These are phyloP conservation scores for Amniculicola lignicola DNA, from an alignment of 495 filamentous ascomycete genomes.

Conservation along the genomic window DNA sequence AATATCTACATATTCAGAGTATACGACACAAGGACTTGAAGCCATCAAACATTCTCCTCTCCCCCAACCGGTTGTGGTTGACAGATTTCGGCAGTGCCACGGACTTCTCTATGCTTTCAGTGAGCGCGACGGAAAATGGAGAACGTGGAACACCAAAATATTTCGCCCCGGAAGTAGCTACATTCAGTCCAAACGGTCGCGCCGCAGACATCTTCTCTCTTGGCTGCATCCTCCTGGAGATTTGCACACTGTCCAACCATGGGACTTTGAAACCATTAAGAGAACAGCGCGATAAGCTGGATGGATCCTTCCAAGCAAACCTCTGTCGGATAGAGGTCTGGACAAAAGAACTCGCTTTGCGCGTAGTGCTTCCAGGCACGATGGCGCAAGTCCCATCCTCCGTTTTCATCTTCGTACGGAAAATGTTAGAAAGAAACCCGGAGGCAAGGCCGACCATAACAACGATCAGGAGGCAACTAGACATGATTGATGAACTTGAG, in stretches of 20 bases:
- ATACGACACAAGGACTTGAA: conserved; percentile 33
- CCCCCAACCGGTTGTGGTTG: conserved; percentile 15
- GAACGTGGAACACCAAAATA: conserved; percentile 32
- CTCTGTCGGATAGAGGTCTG: neutral
- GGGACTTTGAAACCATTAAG: conserved; percentile 2
- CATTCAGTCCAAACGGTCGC: conserved; percentile 17
- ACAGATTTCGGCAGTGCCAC: conserved; percentile 31
- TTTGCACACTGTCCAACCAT: neutral
- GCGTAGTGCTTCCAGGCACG: too few species aligned
- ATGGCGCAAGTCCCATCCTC: too few species aligned
- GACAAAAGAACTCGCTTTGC: too few species aligned
- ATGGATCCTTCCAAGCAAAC: conserved; percentile 26
- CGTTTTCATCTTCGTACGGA: too few species aligned
- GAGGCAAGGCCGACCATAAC: too few species aligned
- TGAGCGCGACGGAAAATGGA: conserved; percentile 26
- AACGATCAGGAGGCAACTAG: too few species aligned
- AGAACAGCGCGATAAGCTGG: neutral
- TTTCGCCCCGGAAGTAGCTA: conserved; percentile 31
- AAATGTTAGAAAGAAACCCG: too few species aligned
- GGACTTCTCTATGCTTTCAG: conserved; percentile 28
- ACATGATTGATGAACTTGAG: too few species aligned
- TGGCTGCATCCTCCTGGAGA: conserved; percentile 27
- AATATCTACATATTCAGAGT: conserved; percentile 23
- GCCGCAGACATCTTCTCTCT: conserved; percentile 32
- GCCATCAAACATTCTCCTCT: conserved; percentile 29